These are phyloP conservation scores for Gynandropsis gynandra DNA, from an alignment of 345 rosid species.

Conservation along the genomic window DNA sequence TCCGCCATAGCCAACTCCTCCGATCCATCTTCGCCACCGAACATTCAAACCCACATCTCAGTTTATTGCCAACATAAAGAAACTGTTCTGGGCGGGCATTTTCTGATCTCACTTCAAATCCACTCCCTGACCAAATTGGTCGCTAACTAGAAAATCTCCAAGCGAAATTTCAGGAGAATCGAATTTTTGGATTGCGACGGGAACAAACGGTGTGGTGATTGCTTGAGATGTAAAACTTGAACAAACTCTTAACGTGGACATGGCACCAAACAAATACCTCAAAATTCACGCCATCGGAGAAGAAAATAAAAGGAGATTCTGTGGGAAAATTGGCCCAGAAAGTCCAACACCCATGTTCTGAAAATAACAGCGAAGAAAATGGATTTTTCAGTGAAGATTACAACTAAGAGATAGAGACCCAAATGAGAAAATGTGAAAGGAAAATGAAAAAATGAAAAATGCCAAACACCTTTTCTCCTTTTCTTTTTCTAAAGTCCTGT, in stretches of 20 bases:
- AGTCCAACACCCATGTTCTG: constrained; percentile 33
- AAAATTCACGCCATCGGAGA: constrained; percentile 39
- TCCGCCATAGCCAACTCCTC: constrained; percentile 74
- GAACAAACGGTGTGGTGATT: constrained; percentile 24
- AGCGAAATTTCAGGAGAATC: background rate
- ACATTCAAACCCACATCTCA: constrained; percentile 23
- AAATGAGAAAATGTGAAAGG: constrained; percentile 23
- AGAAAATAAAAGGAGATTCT: constrained; percentile 24
- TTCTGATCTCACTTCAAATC: constrained; percentile 44
- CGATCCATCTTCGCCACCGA: constrained; percentile 40
- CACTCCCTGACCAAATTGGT: constrained; percentile 30
- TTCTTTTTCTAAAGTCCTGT: background rate
- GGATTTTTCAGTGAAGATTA: constrained; percentile 18
- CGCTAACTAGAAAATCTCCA: constrained; percentile 15
- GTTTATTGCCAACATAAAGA: constrained; percentile 10
- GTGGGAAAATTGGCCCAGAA: constrained; percentile 25
- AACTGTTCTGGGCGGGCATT: background rate
- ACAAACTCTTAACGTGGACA: constrained; percentile 24
- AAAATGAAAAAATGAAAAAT: constrained; percentile 3
- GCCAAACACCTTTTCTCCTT: constrained; percentile 11
- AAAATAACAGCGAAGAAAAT: constrained; percentile 15
- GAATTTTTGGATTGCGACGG: background rate
- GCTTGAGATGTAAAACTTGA: constrained; percentile 29
- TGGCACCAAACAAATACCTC: constrained; percentile 34
- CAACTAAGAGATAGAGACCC: constrained; percentile 32